A percentile compares a stretch with the other conserved stretches of the same genome.
Evolutionary conservation across 139 green algal genomes (phyloP).

Genomic region (Chlorella sp.): DNA sequence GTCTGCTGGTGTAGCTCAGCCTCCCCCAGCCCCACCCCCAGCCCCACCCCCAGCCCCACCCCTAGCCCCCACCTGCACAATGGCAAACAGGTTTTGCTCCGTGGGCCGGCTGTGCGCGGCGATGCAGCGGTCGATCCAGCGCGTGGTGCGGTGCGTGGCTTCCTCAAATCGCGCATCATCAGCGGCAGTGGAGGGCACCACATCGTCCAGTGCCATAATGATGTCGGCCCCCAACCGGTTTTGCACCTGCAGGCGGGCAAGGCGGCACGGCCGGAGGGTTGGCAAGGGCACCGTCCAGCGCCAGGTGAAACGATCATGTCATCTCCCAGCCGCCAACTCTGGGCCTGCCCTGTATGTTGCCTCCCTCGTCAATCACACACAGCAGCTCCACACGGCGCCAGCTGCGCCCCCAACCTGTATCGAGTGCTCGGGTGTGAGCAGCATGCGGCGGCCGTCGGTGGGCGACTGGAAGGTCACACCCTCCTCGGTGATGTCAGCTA

Average conservation of each 20-base stretch:
- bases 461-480: conserved; percentile 90
- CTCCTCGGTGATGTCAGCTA: conserved; percentile 92
- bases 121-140: conserved; percentile 98
- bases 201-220: conserved; percentile 98
- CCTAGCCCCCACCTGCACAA: conserved; percentile 66
- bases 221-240: conserved; percentile 92
- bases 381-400: no score
- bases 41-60: not conserved
- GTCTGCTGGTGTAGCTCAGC: no score
- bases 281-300: no score
- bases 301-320: no score
- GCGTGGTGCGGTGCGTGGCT: conserved; percentile 88
- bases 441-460: conserved; percentile 85
- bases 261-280: no score
- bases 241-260: conserved; percentile 45
- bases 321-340: no score
- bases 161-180: conserved; percentile 85
- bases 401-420: conserved; percentile 44
- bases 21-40: not conserved
- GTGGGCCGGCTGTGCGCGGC: conserved; percentile 76
- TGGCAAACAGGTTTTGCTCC: conserved; percentile 94
- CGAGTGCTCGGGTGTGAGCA: conserved; percentile 95
- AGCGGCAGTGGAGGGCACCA: conserved; percentile 72
- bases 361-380: not conserved
- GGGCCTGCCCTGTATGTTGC: no score